These are phyloP conservation scores for Aspergillus oerlinghausenensis DNA, from an alignment of 2,329 filamentous ascomycete species.

Conservation along the genomic window DNA sequence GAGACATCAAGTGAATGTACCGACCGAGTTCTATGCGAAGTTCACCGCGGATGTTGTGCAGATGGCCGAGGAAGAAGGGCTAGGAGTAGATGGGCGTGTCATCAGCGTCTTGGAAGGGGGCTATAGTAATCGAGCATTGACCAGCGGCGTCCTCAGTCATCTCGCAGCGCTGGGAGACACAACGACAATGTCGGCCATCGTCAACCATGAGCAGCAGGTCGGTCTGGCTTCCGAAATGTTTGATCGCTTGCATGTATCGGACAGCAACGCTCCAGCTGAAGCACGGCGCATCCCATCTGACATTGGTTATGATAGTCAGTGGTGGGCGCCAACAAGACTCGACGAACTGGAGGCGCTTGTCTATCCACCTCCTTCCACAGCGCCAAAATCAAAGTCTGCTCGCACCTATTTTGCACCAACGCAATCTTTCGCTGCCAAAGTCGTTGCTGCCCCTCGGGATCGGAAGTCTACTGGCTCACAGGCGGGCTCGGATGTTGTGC, in stretches of 20 bases:
- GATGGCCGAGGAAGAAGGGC: constrained; percentile 73
- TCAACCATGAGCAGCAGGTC: constrained; percentile 18
- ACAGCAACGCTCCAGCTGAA: constrained; percentile 6
- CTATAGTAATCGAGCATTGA: constrained; percentile 87
- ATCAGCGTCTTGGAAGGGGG: constrained; percentile 94
- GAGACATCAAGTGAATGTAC: constrained; percentile 89
- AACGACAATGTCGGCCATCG: constrained; percentile 38
- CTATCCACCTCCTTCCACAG: constrained; percentile 46
- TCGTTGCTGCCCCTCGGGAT: constrained; percentile 63
- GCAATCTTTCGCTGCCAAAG: constrained; percentile 78
- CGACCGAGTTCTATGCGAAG: constrained; percentile 91
- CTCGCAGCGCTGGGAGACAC: constrained; percentile 67
- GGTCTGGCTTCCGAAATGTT: constrained; percentile 58
- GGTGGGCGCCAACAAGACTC: constrained; percentile 66
- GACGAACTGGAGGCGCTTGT: constrained; percentile 64
- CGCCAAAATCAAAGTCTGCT: constrained; percentile 50
- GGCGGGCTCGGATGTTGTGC: constrained; percentile 56
- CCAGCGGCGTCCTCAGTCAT: constrained; percentile 85
- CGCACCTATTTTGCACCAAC: constrained; percentile 85
- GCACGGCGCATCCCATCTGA: constrained; percentile 8
- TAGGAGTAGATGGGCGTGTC: constrained; percentile 74
- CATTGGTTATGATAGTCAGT: constrained; percentile 59
- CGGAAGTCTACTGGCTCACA: constrained; percentile 28
- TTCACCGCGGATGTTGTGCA: constrained; percentile 81
- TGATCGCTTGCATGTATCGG: constrained; percentile 31